Evolutionary conservation across 2,329 filamentous ascomycete species (phyloP), one percentile per base, ranked within the genome.

Genomic region (Fusarium humuli): DNA sequence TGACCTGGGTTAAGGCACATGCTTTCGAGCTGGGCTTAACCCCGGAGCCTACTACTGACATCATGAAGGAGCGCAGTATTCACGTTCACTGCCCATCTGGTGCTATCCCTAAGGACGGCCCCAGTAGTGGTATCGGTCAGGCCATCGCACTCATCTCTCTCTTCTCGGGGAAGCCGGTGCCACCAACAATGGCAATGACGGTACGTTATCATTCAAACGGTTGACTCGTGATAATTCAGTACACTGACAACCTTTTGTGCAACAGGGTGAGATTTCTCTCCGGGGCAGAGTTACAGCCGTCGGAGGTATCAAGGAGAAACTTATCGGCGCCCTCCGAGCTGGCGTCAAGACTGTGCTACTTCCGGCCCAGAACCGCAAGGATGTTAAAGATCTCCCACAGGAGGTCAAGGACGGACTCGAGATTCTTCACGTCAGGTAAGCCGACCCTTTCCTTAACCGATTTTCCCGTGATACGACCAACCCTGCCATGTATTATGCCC

Each of bases 271-370:
- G 77, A 89, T 91, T 67, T 94, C 92, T 60, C 88, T 99, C 27
- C 89, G 96, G 44, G 96, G 96, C 23, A 90, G 94, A 70, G 92
- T 99, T 60, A 93, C 96, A 81, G 94, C 95, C 27, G 96, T 99
- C 37, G 96, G 96, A 56, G 96, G 96, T 20, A 98, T 99, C 83
- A 98, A 98, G 82, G 95, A 99, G 88, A 99, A 99, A 81, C 86
- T 98, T 56, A 98, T 99, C 77, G 96, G 96, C 23, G 96, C 96
- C 11, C 85, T 97, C 77, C 88, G 95, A 58, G 96, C 96, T 3
- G 96, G 96, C 29, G 95, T 99, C 67, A 97, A 97, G 86, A 95
- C 93, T 32, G 95, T 99, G 10, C 80, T 99, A 65, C 84, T 99
- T 10, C 96, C 96, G 5, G 88, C 91, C 32, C 91, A 93, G 73